These are phyloP conservation scores for Colletotrichum scovillei DNA, from an alignment of 2,329 filamentous ascomycete species.

Conservation along the genomic window DNA sequence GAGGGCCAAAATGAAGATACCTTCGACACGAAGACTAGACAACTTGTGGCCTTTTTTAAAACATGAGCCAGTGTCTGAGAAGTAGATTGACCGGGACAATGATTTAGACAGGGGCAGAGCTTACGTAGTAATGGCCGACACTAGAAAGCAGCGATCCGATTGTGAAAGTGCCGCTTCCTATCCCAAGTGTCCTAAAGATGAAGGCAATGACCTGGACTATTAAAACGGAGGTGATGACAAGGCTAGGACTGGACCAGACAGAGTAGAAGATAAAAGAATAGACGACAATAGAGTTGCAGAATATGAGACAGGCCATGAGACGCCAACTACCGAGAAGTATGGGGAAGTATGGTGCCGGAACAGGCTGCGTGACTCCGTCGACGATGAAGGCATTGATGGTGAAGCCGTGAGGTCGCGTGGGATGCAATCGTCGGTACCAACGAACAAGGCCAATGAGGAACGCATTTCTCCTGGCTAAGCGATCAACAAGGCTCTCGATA, in stretches of 20 bases:
- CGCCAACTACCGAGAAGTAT: not conserved
- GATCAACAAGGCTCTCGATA: not conserved
- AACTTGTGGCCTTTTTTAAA: not conserved
- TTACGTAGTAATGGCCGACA: not conserved
- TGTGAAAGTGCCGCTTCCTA: not conserved
- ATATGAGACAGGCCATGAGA: not conserved
- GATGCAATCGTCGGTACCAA: not conserved
- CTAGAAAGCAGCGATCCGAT: not conserved
- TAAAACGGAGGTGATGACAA: not conserved
- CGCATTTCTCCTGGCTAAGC: not conserved
- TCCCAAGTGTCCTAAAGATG: not conserved
- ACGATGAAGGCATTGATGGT: not conserved
- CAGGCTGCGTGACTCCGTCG: not conserved
- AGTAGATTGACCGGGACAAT: not conserved
- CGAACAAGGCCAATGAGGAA: not conserved
- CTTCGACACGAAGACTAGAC: not conserved
- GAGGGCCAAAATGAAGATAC: not conserved
- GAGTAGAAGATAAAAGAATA: not conserved
- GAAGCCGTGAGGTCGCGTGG: not conserved
- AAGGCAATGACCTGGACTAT: not conserved
- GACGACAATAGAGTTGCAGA: not conserved
- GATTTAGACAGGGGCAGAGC: not conserved
- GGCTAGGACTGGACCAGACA: not conserved
- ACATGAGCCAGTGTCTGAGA: not conserved
- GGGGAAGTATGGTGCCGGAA: not conserved